These are phyloP conservation scores for Nemania bipapillata DNA, from an alignment of 2,329 filamentous ascomycete species.

Conservation along the genomic window DNA sequence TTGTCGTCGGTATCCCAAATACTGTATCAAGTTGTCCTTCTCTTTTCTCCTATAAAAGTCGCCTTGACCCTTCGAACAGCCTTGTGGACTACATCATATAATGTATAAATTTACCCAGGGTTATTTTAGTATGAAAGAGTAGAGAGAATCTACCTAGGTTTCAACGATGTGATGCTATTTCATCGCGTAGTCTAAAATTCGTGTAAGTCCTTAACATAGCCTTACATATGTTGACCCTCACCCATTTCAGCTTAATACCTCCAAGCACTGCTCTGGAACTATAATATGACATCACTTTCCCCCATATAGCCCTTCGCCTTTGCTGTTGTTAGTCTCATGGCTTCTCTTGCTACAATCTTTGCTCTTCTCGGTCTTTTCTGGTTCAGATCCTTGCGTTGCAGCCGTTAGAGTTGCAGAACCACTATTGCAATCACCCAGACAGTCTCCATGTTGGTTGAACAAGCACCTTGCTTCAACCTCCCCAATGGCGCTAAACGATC, in stretches of 20 bases:
- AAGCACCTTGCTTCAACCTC: constrained; percentile 10
- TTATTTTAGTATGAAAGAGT: too few species aligned
- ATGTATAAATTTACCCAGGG: too few species aligned
- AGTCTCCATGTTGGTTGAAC: neutral
- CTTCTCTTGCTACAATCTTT: neutral
- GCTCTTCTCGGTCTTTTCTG: neutral
- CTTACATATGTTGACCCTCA: neutral
- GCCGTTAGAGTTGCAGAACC: neutral
- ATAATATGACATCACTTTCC: neutral
- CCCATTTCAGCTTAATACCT: neutral
- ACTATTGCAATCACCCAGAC: neutral
- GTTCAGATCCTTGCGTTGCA: constrained; percentile 23
- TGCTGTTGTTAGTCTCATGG: neutral
- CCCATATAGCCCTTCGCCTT: neutral
- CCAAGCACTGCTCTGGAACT: neutral
- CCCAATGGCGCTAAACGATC: constrained; percentile 8
- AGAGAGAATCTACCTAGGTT: too few species aligned
- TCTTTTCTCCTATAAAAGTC: too few species aligned
- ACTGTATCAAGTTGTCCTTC: too few species aligned
- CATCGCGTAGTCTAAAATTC: neutral
- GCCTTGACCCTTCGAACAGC: too few species aligned
- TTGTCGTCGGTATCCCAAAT: too few species aligned
- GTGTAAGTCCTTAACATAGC: neutral
- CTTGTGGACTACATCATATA: too few species aligned
- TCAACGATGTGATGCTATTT: neutral